These are phyloP conservation scores for Kodamaea ohmeri DNA, from an alignment of 1,139 yeast species.

Conservation along the genomic window DNA sequence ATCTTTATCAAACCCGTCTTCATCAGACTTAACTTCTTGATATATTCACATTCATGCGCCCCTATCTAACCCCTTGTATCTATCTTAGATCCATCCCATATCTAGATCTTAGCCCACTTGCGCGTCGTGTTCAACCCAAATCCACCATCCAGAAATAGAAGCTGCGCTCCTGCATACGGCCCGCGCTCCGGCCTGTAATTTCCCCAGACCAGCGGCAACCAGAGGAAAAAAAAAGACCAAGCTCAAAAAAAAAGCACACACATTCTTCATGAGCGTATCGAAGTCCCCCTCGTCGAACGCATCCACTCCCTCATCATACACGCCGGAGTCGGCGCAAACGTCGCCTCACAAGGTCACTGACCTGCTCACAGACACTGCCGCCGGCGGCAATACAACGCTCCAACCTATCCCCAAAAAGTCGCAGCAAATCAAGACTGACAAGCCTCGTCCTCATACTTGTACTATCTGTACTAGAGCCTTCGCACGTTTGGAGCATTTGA, in stretches of 20 bases:
- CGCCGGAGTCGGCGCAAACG: constrained; percentile 9
- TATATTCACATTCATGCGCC: too few relatives aligned
- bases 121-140: neutral
- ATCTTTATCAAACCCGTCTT: too few relatives aligned
- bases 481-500: constrained; percentile 33
- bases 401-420: constrained; percentile 88
- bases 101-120: too few relatives aligned
- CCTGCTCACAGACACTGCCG: neutral
- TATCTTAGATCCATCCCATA: too few relatives aligned
- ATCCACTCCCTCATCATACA: constrained; percentile 12
- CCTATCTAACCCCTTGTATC: too few relatives aligned
- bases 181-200: constrained; percentile 3
- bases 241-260: constrained; percentile 6
- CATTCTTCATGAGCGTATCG: constrained; percentile 11
- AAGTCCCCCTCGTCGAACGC: constrained; percentile 11
- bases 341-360: constrained; percentile 2
- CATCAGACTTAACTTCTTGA: too few relatives aligned
- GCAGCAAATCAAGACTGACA: constrained; percentile 73
- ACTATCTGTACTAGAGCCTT: constrained; percentile 32
- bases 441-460: constrained; percentile 33
- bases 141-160: neutral
- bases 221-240: constrained; percentile 3
- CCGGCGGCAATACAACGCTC: constrained; percentile 3
- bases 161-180: constrained; percentile 6
- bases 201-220: constrained; percentile 7